Base-by-base conservation (phyloP, 768 basidiomycete species). In the Trametes elegans region DNA sequence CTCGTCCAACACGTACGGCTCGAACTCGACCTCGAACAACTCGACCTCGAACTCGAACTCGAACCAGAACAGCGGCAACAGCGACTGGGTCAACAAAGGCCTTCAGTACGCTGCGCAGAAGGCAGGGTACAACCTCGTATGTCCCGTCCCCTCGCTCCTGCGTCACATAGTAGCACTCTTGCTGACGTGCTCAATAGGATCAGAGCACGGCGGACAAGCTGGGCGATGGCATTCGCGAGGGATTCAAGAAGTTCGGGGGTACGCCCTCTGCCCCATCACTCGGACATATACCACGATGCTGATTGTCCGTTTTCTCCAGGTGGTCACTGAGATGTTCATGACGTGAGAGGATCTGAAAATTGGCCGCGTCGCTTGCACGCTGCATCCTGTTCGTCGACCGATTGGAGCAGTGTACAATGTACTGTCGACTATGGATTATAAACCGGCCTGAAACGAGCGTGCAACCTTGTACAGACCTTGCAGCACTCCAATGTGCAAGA, bases 81-180 rank as follows among this genome's bases (percentile, higher is more conserved):
- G 55, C 26, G 66, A 72, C 61, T 76, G 60, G 68, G 35, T 74
- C 45, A 66, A 74, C 54, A 73, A 76, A 54, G 74, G 77, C 39
- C 66, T 82, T 29, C 11, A 24, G 38, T 61, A 42, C 53, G 69
- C 68, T 14, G 65, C 78, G 7, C 51, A 68, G 53, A 72, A 75
- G 62, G 73, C 72, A 26, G 80, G 80, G 0, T 73, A 68, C 59
- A 73, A 78, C 55, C 7, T 81, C 14, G 79, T 82, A 52, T 44
- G 78, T 34, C 13, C 14, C 39, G 8, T 14, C 34, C 21, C 16
- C 24, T 8, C 43, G 8, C 16, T 14, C 23, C 6, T n/a, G 27
- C 11, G n/a, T 10, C 27, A 9, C 42, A 18, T 21, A 39, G 8
- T 18, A 31, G 36, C n/a, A n/a, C n/a, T n/a, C n/a, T n/a, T 34